Conservation (phyloP, 2,329 filamentous ascomycete genomes). For the Phyllosticta citribraziliensis region DNA sequence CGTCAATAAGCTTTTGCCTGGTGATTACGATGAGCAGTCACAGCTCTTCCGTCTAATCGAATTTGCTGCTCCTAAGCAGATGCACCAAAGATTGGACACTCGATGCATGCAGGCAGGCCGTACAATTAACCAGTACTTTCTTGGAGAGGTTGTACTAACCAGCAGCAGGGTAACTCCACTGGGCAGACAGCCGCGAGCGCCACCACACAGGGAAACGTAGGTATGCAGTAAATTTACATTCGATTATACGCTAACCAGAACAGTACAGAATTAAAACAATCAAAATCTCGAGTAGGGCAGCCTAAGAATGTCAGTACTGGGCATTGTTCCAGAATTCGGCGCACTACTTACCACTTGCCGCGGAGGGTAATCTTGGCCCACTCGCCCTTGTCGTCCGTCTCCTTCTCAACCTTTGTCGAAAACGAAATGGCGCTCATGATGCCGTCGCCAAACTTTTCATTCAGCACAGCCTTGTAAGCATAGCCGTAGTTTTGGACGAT, state of each 20-base stretch:
- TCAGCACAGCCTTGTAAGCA: constrained; percentile 87
- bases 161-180: too few relatives aligned
- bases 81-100: too few relatives aligned
- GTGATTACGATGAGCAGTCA: too few relatives aligned
- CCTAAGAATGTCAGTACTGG: constrained; percentile 24
- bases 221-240: neutral
- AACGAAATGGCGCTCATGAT: constrained; percentile 97
- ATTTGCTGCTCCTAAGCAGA: too few relatives aligned
- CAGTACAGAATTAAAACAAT: neutral
- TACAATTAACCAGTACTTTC: too few relatives aligned
- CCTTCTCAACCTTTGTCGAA: constrained; percentile 85
- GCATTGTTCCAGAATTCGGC: neutral
- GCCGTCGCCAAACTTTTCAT: constrained; percentile 72
- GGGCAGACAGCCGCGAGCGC: too few relatives aligned
- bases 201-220: too few relatives aligned
- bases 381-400: constrained; percentile 72
- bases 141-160: too few relatives aligned
- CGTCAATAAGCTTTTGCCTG: too few relatives aligned
- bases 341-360: constrained; percentile 63
- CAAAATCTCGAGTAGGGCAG: constrained; percentile 41
- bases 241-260: neutral
- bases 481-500: constrained; percentile 96
- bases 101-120: too few relatives aligned
- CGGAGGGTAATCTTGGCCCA: constrained; percentile 80
- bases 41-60: too few relatives aligned